Evolutionary conservation across 148 eudicot genomes (phyloP).

Genomic region (Linanthus parryae): DNA sequence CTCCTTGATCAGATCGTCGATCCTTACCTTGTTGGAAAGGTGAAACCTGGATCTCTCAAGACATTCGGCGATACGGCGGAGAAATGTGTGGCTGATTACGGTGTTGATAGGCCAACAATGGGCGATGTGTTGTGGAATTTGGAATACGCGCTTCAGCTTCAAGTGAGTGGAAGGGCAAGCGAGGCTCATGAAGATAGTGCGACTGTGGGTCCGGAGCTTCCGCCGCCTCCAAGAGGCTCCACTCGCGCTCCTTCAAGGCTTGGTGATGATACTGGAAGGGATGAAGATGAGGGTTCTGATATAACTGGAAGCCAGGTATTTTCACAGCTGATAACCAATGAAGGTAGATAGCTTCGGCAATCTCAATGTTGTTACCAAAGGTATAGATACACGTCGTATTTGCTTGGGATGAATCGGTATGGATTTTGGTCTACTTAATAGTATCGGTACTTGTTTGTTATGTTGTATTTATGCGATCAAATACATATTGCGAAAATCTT

Average conservation of each 20-base stretch:
- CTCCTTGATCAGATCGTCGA: slow-evolving; percentile 61
- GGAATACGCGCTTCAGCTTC: slow-evolving; percentile 78
- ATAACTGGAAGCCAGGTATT: slow-evolving; percentile 55
- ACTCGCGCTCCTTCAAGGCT: slow-evolving; percentile 20
- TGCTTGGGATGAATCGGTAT: too few species aligned
- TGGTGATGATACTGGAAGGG: slow-evolving; percentile 13
- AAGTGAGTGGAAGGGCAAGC: slow-evolving; percentile 34
- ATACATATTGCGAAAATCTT: too few species aligned
- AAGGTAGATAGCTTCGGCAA: slow-evolving; percentile 91
- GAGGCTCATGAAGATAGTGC: slow-evolving; percentile 22
- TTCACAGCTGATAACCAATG: slow-evolving; percentile 71
- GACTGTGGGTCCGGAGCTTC: slow-evolving; percentile 19
- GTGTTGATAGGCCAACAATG: slow-evolving; percentile 89
- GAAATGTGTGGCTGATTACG: slow-evolving; percentile 87
- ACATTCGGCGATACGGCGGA: slow-evolving; percentile 80
- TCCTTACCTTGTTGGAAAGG: slow-evolving; percentile 44
- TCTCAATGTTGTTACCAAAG: too few species aligned
- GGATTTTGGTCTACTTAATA: too few species aligned
- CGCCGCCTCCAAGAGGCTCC: slow-evolving; percentile 20
- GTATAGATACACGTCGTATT: too few species aligned
- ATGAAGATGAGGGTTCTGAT: slow-evolving; percentile 38
- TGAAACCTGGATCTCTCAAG: slow-evolving; percentile 56
- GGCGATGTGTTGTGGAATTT: slow-evolving; percentile 96
- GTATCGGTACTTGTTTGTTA: too few species aligned
- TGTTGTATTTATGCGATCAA: too few species aligned